phyloP scores from a whole-genome alignment of 306 rosid genomes.

The Amphicarpaea edgeworthii region DNA sequence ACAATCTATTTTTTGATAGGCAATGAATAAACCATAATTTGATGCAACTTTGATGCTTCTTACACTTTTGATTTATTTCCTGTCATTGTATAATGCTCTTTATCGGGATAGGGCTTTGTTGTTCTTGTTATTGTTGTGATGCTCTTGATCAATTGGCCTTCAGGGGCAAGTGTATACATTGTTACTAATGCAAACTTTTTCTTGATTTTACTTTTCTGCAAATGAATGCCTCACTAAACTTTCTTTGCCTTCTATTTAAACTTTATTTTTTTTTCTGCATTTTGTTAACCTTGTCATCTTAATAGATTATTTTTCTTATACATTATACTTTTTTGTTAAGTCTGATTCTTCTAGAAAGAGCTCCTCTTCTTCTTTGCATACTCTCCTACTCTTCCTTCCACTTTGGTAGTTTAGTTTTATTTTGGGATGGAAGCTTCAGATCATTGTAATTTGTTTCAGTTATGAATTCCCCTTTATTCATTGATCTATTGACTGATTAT shows the following conservation, averaged over 20 bases:
- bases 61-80: background rate
- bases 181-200: background rate
- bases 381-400: background rate
- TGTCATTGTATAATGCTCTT: background rate
- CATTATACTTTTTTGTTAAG: background rate
- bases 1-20: background rate
- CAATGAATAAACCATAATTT: conserved; percentile 20
- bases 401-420: background rate
- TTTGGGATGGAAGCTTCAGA: conserved; percentile 8
- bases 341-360: background rate
- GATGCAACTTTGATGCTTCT: conserved; percentile 21
- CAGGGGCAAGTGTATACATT: background rate
- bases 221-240: background rate
- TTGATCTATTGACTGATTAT: background rate
- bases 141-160: conserved; percentile 19
- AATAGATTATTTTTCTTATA: background rate
- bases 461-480: background rate
- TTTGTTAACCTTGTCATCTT: background rate
- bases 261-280: background rate
- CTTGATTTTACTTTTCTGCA: conserved; percentile 6
- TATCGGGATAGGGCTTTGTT: too few species aligned
- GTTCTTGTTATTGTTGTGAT: too few species aligned
- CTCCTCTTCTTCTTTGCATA: background rate
- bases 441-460: background rate
- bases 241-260: background rate